Percentiles rank a stretch among this genome's conserved stretches.
Evolutionary conservation across 208 protist genomes (phyloP).

Genomic region (Zelonia costaricensis): DNA sequence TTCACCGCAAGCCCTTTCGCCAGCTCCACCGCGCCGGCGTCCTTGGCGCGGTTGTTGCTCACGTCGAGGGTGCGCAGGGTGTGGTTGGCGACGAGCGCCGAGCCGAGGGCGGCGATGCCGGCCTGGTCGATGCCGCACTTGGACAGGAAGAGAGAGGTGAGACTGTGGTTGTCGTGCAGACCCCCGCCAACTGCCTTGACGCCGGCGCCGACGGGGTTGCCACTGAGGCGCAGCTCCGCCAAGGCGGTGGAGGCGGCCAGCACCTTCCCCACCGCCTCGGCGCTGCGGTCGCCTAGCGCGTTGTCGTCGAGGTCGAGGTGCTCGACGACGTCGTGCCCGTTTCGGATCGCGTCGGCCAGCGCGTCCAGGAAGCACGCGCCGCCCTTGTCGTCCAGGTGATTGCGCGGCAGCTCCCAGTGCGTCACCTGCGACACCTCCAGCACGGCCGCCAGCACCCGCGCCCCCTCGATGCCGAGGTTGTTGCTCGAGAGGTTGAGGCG

Average conservation of each 20-base stretch:
- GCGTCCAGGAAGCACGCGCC: slow-evolving; percentile 63
- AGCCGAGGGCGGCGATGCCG: slow-evolving; percentile 60
- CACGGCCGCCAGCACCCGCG: slow-evolving; percentile 52
- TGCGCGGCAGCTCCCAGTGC: slow-evolving; percentile 70
- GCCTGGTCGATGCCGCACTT: slow-evolving; percentile 63
- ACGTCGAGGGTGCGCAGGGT: slow-evolving; percentile 69
- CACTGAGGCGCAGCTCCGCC: slow-evolving; percentile 46
- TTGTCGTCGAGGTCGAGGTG: slow-evolving; percentile 78
- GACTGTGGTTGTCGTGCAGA: slow-evolving; percentile 69
- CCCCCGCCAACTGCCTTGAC: slow-evolving; percentile 65
- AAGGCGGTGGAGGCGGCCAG: slow-evolving; percentile 47
- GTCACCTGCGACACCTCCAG: slow-evolving; percentile 56
- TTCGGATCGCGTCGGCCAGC: slow-evolving; percentile 55
- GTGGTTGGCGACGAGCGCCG: slow-evolving; percentile 47
- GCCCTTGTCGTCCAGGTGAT: slow-evolving; percentile 74
- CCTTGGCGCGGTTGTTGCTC: slow-evolving; percentile 85
- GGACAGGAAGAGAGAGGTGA: slow-evolving; percentile 47
- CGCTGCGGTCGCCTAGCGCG: slow-evolving; percentile 49
- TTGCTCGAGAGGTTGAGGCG: slow-evolving; percentile 88
- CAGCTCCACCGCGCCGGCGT: slow-evolving; percentile 72
- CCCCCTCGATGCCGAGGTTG: slow-evolving; percentile 79
- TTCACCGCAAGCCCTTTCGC: slow-evolving; percentile 75
- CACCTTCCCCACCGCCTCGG: slow-evolving; percentile 51
- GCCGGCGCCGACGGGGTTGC: slow-evolving; percentile 55
- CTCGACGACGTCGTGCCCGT: slow-evolving; percentile 53